Conservation (phyloP, 73 alveolate species). For the Blepharisma stoltei region DNA sequence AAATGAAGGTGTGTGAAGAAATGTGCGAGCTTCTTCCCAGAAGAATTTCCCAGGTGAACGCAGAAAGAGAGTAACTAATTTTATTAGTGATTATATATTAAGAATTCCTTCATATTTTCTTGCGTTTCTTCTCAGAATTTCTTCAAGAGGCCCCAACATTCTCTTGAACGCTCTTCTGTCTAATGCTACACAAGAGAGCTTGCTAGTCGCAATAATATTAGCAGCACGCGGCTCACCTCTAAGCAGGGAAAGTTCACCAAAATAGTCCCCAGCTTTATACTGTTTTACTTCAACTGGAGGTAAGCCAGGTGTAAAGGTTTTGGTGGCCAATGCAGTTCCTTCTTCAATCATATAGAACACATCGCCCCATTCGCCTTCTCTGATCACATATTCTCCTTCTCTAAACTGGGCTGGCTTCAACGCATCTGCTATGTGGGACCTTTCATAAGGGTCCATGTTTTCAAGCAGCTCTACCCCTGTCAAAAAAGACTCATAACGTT, state of each 20-base stretch:
- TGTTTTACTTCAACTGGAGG: slow-evolving; percentile 41
- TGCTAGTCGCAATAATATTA: slow-evolving; percentile 45
- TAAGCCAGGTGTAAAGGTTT: slow-evolving; percentile 32
- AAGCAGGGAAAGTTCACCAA: slow-evolving; percentile 71
- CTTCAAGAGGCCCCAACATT: slow-evolving; percentile 43
- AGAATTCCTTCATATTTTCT: slow-evolving; percentile 5
- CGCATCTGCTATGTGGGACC: slow-evolving; percentile 95
- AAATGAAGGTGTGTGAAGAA: slow-evolving; percentile 77
- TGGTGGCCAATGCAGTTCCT: slow-evolving; percentile 92
- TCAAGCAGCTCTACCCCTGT: slow-evolving; percentile 66
- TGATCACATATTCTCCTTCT: slow-evolving; percentile 55
- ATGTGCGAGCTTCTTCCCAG: slow-evolving; percentile 85
- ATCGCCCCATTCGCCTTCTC: slow-evolving; percentile 95
- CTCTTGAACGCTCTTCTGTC: slow-evolving; percentile 40
- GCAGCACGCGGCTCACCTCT: slow-evolving; percentile 71
- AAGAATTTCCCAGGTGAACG: slow-evolving; percentile 49
- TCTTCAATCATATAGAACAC: slow-evolving; percentile 93
- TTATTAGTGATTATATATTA: no score
- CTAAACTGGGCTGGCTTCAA: slow-evolving; percentile 72
- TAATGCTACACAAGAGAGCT: slow-evolving; percentile 22
- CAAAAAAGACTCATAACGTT: slow-evolving; percentile 81
- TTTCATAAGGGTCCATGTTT: slow-evolving; percentile 93
- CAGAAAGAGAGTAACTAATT: background rate
- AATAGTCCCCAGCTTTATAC: slow-evolving; percentile 56
- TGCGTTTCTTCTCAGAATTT: slow-evolving; percentile 31